Base-by-base conservation (phyloP, 352 stramenopile species). In the Phytopythium boreale region DNA sequence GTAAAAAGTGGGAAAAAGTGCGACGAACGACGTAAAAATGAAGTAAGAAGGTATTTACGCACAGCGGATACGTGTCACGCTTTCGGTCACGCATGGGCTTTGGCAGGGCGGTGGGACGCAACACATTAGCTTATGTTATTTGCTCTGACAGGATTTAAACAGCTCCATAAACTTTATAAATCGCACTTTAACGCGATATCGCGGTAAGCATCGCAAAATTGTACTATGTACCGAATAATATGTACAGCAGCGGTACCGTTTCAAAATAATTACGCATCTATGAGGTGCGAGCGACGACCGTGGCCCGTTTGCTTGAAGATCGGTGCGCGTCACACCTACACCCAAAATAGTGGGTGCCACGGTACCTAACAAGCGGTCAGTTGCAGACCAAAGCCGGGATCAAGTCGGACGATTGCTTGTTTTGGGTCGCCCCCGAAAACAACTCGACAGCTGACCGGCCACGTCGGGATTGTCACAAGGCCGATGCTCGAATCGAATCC, bases 61-160 rank as follows among this genome's bases (percentile, higher is more conserved):
- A 1, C 22, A n/a, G 47, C n/a, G 47, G 55, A 69, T 69, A 69
- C 63, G 63, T 69, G 63, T 69, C 63, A 51, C 53, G 49, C 10
- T 46, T 14, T 8, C 3, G 31, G 7, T 8, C 17, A 10, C 11
- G 55, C 26, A 60, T 60, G 22, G 9, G 34, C 11, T 60, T 31
- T 36, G 6, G 15, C 20, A 60, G 55, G 55, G 7, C 6, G 5
- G 6, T 5, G 19, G 1, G 9, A 36, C 1, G 24, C 3, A 20
- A 55, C 24, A 34, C 22, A n/a, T 34, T 55, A 14, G 43, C 7
- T 26, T 12, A 1, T 7, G 44, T 4, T 51, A 51, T 51, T 15
- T 0, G 11, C 8, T 51, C 6, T 29, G 12, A 31, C 3, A 29
- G 44, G 22, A 15, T 29, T 3, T 17, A 39, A 2, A 39, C 6